A percentile compares a stretch with the other conserved stretches of the same genome.
Evolutionary conservation across 208 protist genomes (phyloP).

Genomic region (Tritrichomonas foetus): DNA sequence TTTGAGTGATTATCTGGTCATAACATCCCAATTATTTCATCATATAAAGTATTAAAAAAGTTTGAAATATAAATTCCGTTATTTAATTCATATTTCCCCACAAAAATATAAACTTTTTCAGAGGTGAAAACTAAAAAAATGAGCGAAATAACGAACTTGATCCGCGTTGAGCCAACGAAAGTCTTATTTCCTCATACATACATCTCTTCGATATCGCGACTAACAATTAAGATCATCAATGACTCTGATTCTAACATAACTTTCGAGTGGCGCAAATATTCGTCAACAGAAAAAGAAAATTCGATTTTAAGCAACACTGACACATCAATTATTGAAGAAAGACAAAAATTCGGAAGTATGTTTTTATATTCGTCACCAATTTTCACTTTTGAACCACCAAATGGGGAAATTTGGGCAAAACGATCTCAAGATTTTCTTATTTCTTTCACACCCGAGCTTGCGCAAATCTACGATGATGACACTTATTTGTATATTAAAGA

Average conservation of each 20-base stretch:
- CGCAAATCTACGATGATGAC: background rate
- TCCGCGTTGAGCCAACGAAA: background rate
- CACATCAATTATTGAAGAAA: background rate
- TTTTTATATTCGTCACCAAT: background rate
- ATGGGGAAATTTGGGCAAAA: background rate
- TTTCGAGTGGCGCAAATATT: conserved; percentile 7
- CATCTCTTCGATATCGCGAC: background rate
- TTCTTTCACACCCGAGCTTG: background rate
- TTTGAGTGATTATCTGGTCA: too few relatives aligned
- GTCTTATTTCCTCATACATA: conserved; percentile 21
- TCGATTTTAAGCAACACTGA: background rate
- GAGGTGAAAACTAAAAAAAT: too few relatives aligned
- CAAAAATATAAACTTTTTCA: too few relatives aligned
- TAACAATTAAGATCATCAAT: conserved; percentile 19
- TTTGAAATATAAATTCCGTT: too few relatives aligned
- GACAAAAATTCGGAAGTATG: background rate
- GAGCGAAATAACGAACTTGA: too few relatives aligned
- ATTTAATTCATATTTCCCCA: too few relatives aligned
- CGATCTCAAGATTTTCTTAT: background rate
- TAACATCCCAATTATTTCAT: too few relatives aligned
- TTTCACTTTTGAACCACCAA: background rate
- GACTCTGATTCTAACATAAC: background rate
- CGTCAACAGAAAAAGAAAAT: background rate
- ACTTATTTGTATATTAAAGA: background rate
- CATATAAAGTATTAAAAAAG: too few relatives aligned